phyloP scores from a whole-genome alignment of 1,139 yeast species.

The Arxiozyma slooffiae region DNA sequence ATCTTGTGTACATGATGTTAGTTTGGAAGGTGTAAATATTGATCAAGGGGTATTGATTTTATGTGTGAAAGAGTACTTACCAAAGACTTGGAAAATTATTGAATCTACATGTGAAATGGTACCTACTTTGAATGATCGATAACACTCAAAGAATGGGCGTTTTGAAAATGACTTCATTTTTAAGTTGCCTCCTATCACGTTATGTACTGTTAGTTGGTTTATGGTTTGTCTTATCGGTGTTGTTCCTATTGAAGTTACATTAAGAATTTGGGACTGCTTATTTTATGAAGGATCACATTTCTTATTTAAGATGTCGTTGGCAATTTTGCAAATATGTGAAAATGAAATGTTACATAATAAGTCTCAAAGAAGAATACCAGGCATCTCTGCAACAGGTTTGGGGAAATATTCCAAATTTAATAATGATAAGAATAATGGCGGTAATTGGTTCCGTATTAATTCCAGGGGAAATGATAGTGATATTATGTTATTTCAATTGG shows the following conservation, averaged over 20 bases:
- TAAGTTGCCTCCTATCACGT: constrained; percentile 78
- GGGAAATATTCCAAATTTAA: neutral
- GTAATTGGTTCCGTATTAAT: neutral
- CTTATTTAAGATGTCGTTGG: constrained; percentile 70
- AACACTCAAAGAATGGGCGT: neutral
- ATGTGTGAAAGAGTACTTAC: constrained; percentile 73
- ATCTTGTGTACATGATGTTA: constrained; percentile 86
- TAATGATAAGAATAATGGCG: neutral
- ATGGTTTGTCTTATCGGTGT: constrained; percentile 90
- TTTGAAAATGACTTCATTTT: constrained; percentile 52
- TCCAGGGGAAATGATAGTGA: constrained; percentile 41
- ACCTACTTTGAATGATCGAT: neutral
- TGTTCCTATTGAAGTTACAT: constrained; percentile 75
- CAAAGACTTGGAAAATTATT: constrained; percentile 55
- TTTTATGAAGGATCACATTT: constrained; percentile 89
- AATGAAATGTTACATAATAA: constrained; percentile 39
- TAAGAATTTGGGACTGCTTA: constrained; percentile 88
- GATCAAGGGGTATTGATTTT: constrained; percentile 93
- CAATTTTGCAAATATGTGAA: constrained; percentile 71
- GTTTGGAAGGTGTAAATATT: constrained; percentile 85
- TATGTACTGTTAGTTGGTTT: constrained; percentile 95
- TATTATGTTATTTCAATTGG: constrained; percentile 76
- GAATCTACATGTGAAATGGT: constrained; percentile 5
- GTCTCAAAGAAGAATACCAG: constrained; percentile 1
- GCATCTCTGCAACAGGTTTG: neutral